These are phyloP conservation scores for Loxodes magnus DNA, from an alignment of 73 alveolate species.

Conservation along the genomic window DNA sequence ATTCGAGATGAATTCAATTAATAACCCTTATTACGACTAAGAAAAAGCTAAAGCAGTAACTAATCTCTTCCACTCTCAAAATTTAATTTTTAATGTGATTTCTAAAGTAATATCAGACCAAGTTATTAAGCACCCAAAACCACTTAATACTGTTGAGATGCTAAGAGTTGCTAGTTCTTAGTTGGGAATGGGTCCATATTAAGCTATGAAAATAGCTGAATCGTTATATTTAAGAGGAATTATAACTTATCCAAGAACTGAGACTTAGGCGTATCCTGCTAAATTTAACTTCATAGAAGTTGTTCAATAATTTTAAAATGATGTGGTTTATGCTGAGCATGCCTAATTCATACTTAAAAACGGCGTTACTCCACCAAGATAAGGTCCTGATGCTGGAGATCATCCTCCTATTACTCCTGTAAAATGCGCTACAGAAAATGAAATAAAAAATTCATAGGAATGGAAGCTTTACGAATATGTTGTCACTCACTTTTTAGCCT, in stretches of 20 bases:
- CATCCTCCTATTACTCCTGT: constrained; percentile 99
- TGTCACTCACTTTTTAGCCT: constrained; percentile 92
- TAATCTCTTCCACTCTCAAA: too few relatives aligned
- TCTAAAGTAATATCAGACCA: constrained; percentile 9
- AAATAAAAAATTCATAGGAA: constrained; percentile 48
- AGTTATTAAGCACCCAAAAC: constrained; percentile 73
- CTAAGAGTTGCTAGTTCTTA: constrained; percentile 84
- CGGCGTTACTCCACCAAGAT: constrained; percentile 34
- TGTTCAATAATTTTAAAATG: constrained; percentile 39
- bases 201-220: constrained; percentile 98
- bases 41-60: constrained; percentile 22
- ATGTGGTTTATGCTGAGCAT: constrained; percentile 62
- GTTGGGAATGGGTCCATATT: constrained; percentile 92
- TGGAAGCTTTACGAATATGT: constrained; percentile 75
- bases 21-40: constrained; percentile 32
- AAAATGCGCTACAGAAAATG: constrained; percentile 68
- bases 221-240: constrained; percentile 93
- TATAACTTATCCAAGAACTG: constrained; percentile 99
- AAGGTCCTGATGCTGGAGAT: constrained; percentile 98
- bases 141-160: constrained; percentile 90
- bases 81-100: constrained; percentile 1
- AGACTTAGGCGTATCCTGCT: constrained; percentile 84
- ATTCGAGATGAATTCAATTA: constrained; percentile 37
- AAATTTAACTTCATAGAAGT: constrained; percentile 78
- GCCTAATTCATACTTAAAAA: constrained; percentile 23